Evolutionary conservation across 306 rosid genomes (phyloP), one percentile per base, ranked within the genome.

Genomic region (Prunus fruticosa): DNA sequence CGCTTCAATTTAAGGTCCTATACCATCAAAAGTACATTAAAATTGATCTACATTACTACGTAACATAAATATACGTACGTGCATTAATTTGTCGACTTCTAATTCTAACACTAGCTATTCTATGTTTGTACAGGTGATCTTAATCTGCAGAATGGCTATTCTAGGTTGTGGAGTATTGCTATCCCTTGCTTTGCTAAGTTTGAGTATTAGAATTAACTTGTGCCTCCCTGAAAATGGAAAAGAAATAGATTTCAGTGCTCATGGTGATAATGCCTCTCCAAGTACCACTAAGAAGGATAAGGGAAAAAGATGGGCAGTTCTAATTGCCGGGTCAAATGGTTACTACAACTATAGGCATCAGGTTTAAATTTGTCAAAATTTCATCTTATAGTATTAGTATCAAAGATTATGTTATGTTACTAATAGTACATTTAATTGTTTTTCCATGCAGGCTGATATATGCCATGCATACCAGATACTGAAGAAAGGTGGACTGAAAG

Each of bases 401-500:
- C 5, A 34, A 11, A 41, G 5, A 10, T 32, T 47, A 61, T 12
- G 41, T 32, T 11, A 19, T 32, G 62, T 50, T 14, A 43, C 18
- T 47, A 28, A 64, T 54, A 19, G 14, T 15, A 12, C 6, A 22
- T 52, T 14, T 32, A 71, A 30, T 12, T 52, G 6, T 30, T 11
- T 16, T 52, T 58, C 15, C 7, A 22, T 58, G 60, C 71, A 86
- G 83, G 92, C 92, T 12, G 92, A 88, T 70, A 69, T 88, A 18
- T 88, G 87, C 51, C 92, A 88, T 78, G 88, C 90, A 65, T 88
- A 86, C 25, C 90, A 86, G 77, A 69, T 88, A 47, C 60, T 88
- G 53, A 84, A 28, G 64, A 88, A 82, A 68, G 90, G 88, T 6
- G 92, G 92, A 0, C 23, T 88, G 18, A 49, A 52, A 0, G 90